A percentile compares a stretch with the other conserved stretches of the same genome.
Evolutionary conservation across 805 yeast species (phyloP).

Genomic region (Starmerella potacharoeniae): DNA sequence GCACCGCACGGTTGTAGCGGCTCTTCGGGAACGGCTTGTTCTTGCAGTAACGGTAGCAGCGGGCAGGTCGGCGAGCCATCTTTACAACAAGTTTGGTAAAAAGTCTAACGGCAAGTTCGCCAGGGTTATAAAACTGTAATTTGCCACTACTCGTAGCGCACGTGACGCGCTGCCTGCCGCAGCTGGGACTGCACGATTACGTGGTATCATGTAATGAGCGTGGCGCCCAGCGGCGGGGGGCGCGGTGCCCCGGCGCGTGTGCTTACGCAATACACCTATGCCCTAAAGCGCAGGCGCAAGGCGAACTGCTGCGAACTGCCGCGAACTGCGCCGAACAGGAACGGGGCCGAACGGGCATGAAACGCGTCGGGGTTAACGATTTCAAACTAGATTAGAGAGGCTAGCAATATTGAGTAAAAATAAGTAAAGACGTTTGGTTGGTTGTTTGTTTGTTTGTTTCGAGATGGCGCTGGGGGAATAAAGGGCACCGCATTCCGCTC

Average conservation of each 20-base stretch:
- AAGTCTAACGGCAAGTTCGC: conserved; percentile 1
- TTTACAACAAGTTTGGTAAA: conserved; percentile 28
- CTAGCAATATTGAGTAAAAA: no score
- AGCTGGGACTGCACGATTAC: conserved; percentile 1
- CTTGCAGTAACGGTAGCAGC: conserved; percentile 99
- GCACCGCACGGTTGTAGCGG: conserved; percentile 99
- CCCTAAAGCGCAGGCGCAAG: background rate
- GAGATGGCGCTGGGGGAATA: no score
- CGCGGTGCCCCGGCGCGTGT: background rate
- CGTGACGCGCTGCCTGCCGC: background rate
- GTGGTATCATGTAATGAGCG: background rate
- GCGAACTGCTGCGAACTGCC: no score
- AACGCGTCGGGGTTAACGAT: no score
- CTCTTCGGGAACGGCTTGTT: conserved; percentile 99
- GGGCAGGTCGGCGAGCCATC: conserved; percentile 99
- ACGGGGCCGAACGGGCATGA: no score
- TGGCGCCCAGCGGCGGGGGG: background rate
- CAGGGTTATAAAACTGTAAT: background rate
- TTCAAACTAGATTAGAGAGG: no score
- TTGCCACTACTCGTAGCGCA: conserved; percentile 2
- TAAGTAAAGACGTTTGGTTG: no score
- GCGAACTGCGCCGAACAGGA: no score
- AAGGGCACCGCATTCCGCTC: no score
- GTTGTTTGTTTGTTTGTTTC: no score
- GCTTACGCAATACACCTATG: background rate